Base-by-base conservation (phyloP, 1,284 basidiomycete genomes). In the Neolentinus lepideus region DNA sequence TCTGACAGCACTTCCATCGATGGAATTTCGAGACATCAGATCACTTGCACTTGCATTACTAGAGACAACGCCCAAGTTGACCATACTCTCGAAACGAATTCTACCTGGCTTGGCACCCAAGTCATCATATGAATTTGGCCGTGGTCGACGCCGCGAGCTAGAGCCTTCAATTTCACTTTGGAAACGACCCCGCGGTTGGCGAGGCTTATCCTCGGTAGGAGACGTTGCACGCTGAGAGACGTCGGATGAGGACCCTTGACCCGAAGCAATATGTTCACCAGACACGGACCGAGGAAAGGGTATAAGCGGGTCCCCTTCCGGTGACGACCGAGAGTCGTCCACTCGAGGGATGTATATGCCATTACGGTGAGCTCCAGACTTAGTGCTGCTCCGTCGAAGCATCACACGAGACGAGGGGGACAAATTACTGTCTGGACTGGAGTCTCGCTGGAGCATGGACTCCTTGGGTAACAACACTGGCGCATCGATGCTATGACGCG, bases 111-210 rank as follows among this genome's bases (percentile, higher is more conserved):
- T 74, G 51, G 68, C 74, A 19, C 81, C 82, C 55, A 83, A 67
- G 58, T 85, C 88, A 63, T 88, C 88, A 57, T 79, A 81, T 54
- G 86, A 87, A 62, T 71, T 83, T n/a, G 84, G 84, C 46, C 85
- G 73, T 16, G 75, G 75, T 47, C 78, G 75, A 55, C 79, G 72
- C 58, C 78, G 74, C 29, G 76, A 67, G 61, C 71, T 75, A 9
- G 68, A 55, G 11, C 80, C 81, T 61, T 86, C 85, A 52, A 85
- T 71, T 61, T 90, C 85, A 63, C 83, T 85, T 65, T 84, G 81
- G 71, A 88, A 86, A 33, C 85, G 78, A 21, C 82, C 81, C 3
- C 85, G 78, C 52, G 74, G 71, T 38, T 74, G 72, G 9, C 75
- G 77, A n/a, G 77, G 76, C 46, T 72, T 75, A 51, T 81, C 75